Evolutionary conservation across 139 green algal genomes (phyloP).

Genomic region (Edaphochlamys debaryana): DNA sequence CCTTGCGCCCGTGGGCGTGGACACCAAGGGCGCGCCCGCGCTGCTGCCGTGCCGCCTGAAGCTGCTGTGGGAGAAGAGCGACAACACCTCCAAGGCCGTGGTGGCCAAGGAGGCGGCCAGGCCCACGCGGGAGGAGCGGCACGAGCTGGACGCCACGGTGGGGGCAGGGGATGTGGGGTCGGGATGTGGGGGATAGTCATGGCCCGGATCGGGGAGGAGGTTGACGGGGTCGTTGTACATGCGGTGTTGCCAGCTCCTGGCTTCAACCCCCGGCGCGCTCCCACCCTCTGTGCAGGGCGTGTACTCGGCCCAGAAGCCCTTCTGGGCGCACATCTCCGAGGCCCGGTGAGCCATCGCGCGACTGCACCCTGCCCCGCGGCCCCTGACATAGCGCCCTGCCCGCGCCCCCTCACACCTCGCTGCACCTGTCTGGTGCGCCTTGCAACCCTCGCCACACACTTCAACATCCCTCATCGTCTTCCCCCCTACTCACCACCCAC

Average conservation of each 20-base stretch:
- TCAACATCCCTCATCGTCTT: too few relatives aligned
- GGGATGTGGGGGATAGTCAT: too few relatives aligned
- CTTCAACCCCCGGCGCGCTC: not conserved
- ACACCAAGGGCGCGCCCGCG: conserved; percentile 74
- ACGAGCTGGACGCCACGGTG: conserved; percentile 59
- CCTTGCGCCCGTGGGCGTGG: conserved; percentile 55
- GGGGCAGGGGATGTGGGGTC: too few relatives aligned
- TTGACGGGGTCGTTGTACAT: too few relatives aligned
- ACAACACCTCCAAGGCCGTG: conserved; percentile 11
- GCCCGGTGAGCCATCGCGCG: conserved; percentile 48
- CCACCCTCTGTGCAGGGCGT: conserved; percentile 27
- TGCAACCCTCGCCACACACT: too few relatives aligned
- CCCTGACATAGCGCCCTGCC: too few relatives aligned
- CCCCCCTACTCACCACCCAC: too few relatives aligned
- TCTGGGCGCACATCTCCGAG: conserved; percentile 67
- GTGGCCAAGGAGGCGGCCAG: conserved; percentile 36
- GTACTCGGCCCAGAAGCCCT: conserved; percentile 74
- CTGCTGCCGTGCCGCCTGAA: conserved; percentile 66
- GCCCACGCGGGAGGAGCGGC: conserved; percentile 48
- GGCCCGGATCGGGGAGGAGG: too few relatives aligned
- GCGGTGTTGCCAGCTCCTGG: too few relatives aligned
- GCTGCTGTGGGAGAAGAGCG: conserved; percentile 52
- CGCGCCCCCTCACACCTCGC: too few relatives aligned
- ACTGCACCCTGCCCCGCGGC: too few relatives aligned
- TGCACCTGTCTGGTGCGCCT: too few relatives aligned